These are phyloP conservation scores for Podospora fimiseda DNA, from an alignment of 495 filamentous ascomycete species.

Conservation along the genomic window DNA sequence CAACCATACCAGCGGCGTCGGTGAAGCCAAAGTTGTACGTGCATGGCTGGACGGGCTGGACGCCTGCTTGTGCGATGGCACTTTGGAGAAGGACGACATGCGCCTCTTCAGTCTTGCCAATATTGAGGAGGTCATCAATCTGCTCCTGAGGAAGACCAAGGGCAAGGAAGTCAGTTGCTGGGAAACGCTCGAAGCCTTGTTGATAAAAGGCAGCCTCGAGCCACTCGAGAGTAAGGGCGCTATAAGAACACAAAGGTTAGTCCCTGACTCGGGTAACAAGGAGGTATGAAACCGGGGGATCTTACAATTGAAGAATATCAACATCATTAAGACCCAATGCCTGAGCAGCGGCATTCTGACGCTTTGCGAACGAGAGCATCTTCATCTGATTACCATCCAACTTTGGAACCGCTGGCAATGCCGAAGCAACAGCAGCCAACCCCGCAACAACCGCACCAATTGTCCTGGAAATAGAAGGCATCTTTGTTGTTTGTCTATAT, in stretches of 20 bases:
- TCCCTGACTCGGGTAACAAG: slow-evolving; percentile 9
- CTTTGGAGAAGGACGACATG: slow-evolving; percentile 53
- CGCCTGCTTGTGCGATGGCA: slow-evolving; percentile 48
- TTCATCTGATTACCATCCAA: slow-evolving; percentile 34
- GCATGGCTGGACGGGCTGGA: slow-evolving; percentile 53
- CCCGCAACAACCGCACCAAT: slow-evolving; percentile 37
- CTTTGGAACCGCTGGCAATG: slow-evolving; percentile 40
- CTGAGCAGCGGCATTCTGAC: slow-evolving; percentile 48
- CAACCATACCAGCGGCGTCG: slow-evolving; percentile 52
- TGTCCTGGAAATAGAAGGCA: slow-evolving; percentile 43
- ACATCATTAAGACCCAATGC: slow-evolving; percentile 50
- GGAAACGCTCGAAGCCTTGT: slow-evolving; percentile 55
- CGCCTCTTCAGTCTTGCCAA: slow-evolving; percentile 49
- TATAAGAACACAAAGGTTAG: slow-evolving; percentile 26
- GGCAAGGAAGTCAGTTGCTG: slow-evolving; percentile 49
- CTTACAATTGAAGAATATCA: slow-evolving; percentile 69
- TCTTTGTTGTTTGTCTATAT: slow-evolving; percentile 25
- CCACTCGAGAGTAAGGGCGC: slow-evolving; percentile 59
- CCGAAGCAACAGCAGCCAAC: slow-evolving; percentile 40
- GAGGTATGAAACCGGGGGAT: background rate
- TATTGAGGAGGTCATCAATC: slow-evolving; percentile 43
- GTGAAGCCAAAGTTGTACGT: slow-evolving; percentile 59
- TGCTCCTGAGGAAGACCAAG: slow-evolving; percentile 46
- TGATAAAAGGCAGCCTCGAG: slow-evolving; percentile 58
- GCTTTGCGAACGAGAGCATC: slow-evolving; percentile 41